These are phyloP conservation scores for Hypoxylon lenormandii DNA, from an alignment of 495 filamentous ascomycete genomes.

Conservation along the genomic window DNA sequence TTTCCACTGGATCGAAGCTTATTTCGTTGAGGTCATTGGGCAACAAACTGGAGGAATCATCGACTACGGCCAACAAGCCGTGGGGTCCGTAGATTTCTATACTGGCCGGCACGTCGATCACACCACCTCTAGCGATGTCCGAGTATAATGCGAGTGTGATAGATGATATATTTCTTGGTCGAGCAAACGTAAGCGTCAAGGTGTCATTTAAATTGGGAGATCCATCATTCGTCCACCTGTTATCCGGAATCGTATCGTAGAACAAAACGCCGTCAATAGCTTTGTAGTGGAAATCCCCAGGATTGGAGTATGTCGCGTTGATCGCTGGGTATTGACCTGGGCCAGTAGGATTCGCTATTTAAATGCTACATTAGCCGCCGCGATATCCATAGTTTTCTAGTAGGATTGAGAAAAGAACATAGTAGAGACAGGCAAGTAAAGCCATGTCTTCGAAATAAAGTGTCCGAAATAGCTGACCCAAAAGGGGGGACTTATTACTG, in stretches of 20 bases:
- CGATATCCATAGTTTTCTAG: background rate
- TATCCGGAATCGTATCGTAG: constrained; percentile 59
- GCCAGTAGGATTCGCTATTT: constrained; percentile 55
- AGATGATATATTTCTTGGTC: constrained; percentile 54
- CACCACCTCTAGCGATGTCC: constrained; percentile 54
- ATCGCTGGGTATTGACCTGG: constrained; percentile 54
- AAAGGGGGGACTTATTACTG: constrained; percentile 1
- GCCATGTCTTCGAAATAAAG: background rate
- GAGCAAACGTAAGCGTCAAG: constrained; percentile 56
- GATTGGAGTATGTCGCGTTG: constrained; percentile 53
- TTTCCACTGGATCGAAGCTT: constrained; percentile 48
- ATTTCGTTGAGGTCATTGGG: constrained; percentile 58
- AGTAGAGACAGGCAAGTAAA: too few species aligned
- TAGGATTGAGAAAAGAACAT: background rate
- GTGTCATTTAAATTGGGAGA: constrained; percentile 53
- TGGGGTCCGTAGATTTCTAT: constrained; percentile 54
- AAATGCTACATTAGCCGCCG: constrained; percentile 5
- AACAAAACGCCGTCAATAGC: constrained; percentile 61
- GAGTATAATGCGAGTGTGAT: constrained; percentile 57
- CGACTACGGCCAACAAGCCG: constrained; percentile 46
- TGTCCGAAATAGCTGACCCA: background rate
- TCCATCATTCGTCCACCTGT: constrained; percentile 61
- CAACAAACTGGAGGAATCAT: constrained; percentile 46
- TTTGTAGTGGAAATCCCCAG: constrained; percentile 54
- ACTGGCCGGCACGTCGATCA: constrained; percentile 52